Conservation (phyloP, 108 stramenopile species). For the Skeletonema marinoi region DNA sequence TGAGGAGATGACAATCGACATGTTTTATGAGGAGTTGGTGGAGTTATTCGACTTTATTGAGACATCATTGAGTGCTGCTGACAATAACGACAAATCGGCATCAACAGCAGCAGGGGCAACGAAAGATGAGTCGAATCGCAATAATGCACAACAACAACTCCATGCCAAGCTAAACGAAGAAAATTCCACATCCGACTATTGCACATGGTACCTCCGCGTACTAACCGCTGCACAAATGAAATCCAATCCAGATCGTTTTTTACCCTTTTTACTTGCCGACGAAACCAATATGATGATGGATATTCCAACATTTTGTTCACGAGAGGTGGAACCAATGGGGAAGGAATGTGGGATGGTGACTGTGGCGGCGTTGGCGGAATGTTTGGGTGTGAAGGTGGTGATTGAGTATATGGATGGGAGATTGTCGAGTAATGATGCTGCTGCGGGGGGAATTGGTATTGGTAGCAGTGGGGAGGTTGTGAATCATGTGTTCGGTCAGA, state of each 20-base stretch:
- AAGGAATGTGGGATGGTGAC: slow-evolving; percentile 78
- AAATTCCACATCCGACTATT: slow-evolving; percentile 78
- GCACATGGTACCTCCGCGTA: slow-evolving; percentile 85
- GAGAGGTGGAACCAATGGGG: slow-evolving; percentile 86
- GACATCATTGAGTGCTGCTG: background rate
- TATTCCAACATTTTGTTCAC: slow-evolving; percentile 64
- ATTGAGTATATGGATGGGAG: slow-evolving; percentile 88
- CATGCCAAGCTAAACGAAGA: slow-evolving; percentile 60
- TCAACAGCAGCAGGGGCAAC: too few species aligned
- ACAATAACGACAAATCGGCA: background rate
- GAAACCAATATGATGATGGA: slow-evolving; percentile 34
- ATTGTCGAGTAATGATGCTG: background rate
- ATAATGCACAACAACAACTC: slow-evolving; percentile 15
- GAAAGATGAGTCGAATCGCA: too few species aligned
- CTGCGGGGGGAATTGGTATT: too few species aligned
- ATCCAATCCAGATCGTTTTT: slow-evolving; percentile 66
- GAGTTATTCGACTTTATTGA: slow-evolving; percentile 64
- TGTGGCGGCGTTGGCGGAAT: slow-evolving; percentile 80
- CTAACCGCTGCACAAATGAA: slow-evolving; percentile 78
- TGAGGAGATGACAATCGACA: slow-evolving; percentile 70
- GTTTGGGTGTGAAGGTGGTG: slow-evolving; percentile 63
- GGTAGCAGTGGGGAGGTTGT: slow-evolving; percentile 8
- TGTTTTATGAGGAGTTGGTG: slow-evolving; percentile 74
- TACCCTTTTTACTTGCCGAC: slow-evolving; percentile 59
- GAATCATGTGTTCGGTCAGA: background rate